Evolutionary conservation across 2,329 filamentous ascomycete genomes (phyloP).

Genomic region (Aspergillus sp.): DNA sequence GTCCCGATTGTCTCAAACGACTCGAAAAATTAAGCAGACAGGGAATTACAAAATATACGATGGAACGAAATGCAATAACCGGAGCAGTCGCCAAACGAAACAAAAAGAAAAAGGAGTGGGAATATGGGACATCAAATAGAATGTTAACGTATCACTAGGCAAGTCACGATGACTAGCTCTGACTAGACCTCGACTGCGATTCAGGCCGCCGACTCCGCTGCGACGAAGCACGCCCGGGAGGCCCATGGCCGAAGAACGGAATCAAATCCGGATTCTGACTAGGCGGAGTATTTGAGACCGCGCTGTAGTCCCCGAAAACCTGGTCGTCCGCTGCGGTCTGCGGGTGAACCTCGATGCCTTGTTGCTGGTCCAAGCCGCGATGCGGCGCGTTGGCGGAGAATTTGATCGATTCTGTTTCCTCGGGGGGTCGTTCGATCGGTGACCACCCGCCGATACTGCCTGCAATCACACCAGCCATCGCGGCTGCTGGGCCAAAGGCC

Average conservation of each 20-base stretch:
- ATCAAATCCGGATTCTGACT: slow-evolving; percentile 41
- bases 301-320: slow-evolving; percentile 32
- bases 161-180: slow-evolving; percentile 17
- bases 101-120: not conserved
- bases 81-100: too few species aligned
- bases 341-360: slow-evolving; percentile 42
- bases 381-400: slow-evolving; percentile 31
- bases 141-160: not conserved
- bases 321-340: slow-evolving; percentile 39
- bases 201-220: slow-evolving; percentile 29
- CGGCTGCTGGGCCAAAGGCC: slow-evolving; percentile 51
- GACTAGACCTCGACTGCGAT: slow-evolving; percentile 31
- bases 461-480: slow-evolving; percentile 59
- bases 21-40: too few species aligned
- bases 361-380: slow-evolving; percentile 33
- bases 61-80: too few species aligned
- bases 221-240: slow-evolving; percentile 26
- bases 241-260: slow-evolving; percentile 37
- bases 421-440: slow-evolving; percentile 44
- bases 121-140: not conserved
- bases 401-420: slow-evolving; percentile 30
- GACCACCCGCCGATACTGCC: slow-evolving; percentile 59
- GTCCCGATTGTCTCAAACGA: too few species aligned
- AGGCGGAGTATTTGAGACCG: slow-evolving; percentile 31
- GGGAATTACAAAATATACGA: too few species aligned